These are phyloP conservation scores for Cladosporium sp. DNA, from an alignment of 2,329 filamentous ascomycete genomes.

Conservation along the genomic window DNA sequence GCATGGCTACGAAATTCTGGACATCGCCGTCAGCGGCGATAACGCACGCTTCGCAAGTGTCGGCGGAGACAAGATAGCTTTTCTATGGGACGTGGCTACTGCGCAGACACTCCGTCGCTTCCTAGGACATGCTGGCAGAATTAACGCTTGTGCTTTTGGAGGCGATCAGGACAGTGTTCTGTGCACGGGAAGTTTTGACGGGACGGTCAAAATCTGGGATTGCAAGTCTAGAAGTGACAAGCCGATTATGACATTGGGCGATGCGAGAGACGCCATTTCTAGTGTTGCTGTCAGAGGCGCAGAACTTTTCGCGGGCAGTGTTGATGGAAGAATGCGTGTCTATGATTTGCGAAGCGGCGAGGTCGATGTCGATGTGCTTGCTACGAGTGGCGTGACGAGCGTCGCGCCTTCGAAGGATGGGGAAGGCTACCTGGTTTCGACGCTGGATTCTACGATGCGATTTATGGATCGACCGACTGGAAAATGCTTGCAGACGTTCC, in stretches of 20 bases:
- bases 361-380: conserved; percentile 62
- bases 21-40: conserved; percentile 65
- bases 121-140: conserved; percentile 58
- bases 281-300: conserved; percentile 39
- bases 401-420: conserved; percentile 67
- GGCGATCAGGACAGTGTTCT: conserved; percentile 71
- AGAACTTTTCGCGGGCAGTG: conserved; percentile 68
- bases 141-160: conserved; percentile 76
- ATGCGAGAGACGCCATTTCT: conserved; percentile 66
- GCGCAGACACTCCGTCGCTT: conserved; percentile 75
- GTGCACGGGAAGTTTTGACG: conserved; percentile 69
- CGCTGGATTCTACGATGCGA: conserved; percentile 70
- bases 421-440: conserved; percentile 68
- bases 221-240: conserved; percentile 50
- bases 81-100: conserved; percentile 88
- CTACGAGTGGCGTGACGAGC: conserved; percentile 60
- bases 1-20: conserved; percentile 89
- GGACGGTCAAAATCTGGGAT: conserved; percentile 74
- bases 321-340: conserved; percentile 74
- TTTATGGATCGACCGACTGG: conserved; percentile 78
- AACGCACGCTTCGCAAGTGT: conserved; percentile 84
- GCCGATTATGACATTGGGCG: conserved; percentile 67
- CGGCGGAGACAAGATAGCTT: conserved; percentile 85
- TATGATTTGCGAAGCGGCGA: conserved; percentile 80
- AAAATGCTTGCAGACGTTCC: conserved; percentile 68